Evolutionary conservation across 2,329 filamentous ascomycete species (phyloP), one percentile per base, ranked within the genome.

Genomic region (Diaporthe sp.): DNA sequence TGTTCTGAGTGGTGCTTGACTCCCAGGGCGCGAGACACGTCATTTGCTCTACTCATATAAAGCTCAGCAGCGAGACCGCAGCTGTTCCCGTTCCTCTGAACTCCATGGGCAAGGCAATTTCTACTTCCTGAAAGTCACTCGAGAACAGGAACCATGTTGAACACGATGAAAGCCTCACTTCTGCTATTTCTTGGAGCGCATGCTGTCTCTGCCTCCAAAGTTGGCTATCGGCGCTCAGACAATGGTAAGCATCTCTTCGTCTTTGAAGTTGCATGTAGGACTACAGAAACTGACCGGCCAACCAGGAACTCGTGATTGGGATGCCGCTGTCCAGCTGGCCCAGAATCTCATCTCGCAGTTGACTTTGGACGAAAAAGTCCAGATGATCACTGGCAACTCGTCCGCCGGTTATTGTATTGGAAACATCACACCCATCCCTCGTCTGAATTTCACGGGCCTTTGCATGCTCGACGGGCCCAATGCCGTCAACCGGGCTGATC

Each of bases 241-340:
- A 64, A 64, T 64, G 60, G 60, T 64, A 19, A 33, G 40, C 25
- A 12, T 13, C 17, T 5, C 4, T 13, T 19, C 40, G 0, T 13
- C 40, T 22, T 8, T 3, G 1, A n/a, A 4, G 9, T 4, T n/a
- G 19, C 19, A 22, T 33, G 8, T 7, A 13, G 42, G 33, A 61
- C n/a, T 22, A 4, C 58, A 42, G 10, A 42, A 28, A 15, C 60
- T 64, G 8, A 64, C n/a, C 8, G 40, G 3, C 25, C 13, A 33
- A n/a, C 17, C 60, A 64, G 60, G 60, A 33, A 64, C 60, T 17
- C 40, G 61, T 22, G 61, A 50, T 15, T 72, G 69, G 69, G 55
- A 72, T 25, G 33, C 15, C 1, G 69, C 69, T 15, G 30, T 5
- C 17, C 19, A 35, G 30, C 25, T 33, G 19, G 69, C 69, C 22